Evolutionary conservation across 2,329 filamentous ascomycete species (phyloP).

Genomic region (Aspergillus calidoustus): DNA sequence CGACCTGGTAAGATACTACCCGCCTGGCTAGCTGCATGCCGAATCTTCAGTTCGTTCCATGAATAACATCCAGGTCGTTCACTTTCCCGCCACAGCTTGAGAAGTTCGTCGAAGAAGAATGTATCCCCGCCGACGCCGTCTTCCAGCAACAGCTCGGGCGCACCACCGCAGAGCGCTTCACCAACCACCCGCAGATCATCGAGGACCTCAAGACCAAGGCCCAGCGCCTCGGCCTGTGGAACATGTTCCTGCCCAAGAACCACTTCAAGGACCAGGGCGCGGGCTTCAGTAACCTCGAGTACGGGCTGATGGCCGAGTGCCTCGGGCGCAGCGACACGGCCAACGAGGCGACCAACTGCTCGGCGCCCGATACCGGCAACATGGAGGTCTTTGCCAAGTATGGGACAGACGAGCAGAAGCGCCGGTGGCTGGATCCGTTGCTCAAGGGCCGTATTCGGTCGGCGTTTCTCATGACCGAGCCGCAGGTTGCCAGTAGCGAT

Average conservation of each 20-base stretch:
- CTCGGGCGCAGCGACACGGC: constrained; percentile 83
- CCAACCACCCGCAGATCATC: constrained; percentile 75
- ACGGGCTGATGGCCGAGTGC: constrained; percentile 97
- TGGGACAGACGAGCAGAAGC: constrained; percentile 83
- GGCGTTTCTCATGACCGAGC: constrained; percentile 93
- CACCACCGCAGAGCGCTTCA: constrained; percentile 73
- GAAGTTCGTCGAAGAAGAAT: constrained; percentile 97
- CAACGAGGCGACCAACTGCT: constrained; percentile 77
- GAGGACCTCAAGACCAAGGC: constrained; percentile 90
- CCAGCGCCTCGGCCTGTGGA: constrained; percentile 85
- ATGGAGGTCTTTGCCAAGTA: constrained; percentile 96
- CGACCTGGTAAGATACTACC: constrained; percentile 77
- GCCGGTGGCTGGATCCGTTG: constrained; percentile 78
- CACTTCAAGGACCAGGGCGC: constrained; percentile 89
- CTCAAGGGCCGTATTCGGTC: constrained; percentile 84
- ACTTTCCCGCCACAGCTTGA: no score
- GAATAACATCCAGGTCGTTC: no score
- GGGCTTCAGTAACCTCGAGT: constrained; percentile 93
- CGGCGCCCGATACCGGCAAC: constrained; percentile 90
- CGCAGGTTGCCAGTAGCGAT: constrained; percentile 84
- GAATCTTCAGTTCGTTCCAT: no score
- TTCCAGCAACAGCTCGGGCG: constrained; percentile 78
- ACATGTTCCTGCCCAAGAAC: constrained; percentile 94
- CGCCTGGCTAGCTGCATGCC: no score
- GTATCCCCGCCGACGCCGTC: constrained; percentile 81